phyloP scores from a whole-genome alignment of 2,329 filamentous ascomycete species.

The Exophiala sp. region DNA sequence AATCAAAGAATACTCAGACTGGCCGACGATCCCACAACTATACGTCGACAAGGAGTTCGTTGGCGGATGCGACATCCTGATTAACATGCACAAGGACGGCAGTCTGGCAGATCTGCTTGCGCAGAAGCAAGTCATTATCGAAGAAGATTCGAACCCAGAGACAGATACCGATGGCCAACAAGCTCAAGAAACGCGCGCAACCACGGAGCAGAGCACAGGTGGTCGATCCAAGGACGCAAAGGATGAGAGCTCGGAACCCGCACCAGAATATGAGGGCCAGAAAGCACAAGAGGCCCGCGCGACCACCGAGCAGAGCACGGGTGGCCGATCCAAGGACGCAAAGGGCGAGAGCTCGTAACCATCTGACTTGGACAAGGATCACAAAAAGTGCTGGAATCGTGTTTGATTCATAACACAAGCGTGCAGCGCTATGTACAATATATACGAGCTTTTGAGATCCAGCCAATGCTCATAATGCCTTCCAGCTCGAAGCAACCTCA shows the following conservation, averaged over 20 bases:
- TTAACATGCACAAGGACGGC: conserved; percentile 96
- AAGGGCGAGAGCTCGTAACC: conserved; percentile 24
- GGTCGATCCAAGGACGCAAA: conserved; percentile 25
- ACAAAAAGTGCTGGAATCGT: not conserved
- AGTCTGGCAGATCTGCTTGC: conserved; percentile 88
- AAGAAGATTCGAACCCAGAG: conserved; percentile 46
- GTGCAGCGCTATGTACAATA: not conserved
- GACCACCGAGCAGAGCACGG: conserved; percentile 22
- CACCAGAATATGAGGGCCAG: conserved; percentile 21
- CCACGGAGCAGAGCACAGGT: conserved; percentile 23
- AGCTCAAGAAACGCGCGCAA: conserved; percentile 13
- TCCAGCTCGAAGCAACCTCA: too few relatives aligned
- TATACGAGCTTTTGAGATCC: too few relatives aligned
- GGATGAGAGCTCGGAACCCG: conserved; percentile 48
- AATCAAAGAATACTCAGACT: conserved; percentile 98
- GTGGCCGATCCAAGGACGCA: conserved; percentile 23
- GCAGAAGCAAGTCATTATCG: conserved; percentile 80
- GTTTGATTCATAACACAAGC: not conserved
- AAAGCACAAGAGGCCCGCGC: conserved; percentile 15
- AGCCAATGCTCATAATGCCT: too few relatives aligned
- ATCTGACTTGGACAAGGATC: not conserved
- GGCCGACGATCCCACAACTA: conserved; percentile 96
- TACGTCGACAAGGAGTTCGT: conserved; percentile 96
- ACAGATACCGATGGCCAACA: conserved; percentile 23
- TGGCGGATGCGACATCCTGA: conserved; percentile 94